Evolutionary conservation across 768 basidiomycete genomes (phyloP).

Genomic region (Tylopilus vinaceipallidus): DNA sequence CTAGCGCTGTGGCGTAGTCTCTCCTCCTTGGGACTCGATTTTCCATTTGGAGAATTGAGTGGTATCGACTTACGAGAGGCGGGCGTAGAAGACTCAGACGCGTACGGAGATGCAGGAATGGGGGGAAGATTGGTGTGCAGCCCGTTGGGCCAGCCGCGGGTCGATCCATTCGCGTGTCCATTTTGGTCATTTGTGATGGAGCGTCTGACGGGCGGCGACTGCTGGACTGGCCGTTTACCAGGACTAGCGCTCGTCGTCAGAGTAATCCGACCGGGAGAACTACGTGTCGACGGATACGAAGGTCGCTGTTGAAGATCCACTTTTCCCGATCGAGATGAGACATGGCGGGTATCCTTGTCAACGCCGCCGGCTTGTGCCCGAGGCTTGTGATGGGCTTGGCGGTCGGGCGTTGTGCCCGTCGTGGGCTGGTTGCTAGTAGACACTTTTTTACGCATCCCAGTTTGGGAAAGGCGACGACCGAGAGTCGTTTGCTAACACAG

Average conservation of each 20-base stretch:
- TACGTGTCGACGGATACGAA: constrained; percentile 34
- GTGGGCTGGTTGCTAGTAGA: constrained; percentile 13
- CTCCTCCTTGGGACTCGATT: constrained; percentile 33
- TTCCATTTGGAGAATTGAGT: constrained; percentile 34
- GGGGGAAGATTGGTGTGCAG: constrained; percentile 47
- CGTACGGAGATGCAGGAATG: constrained; percentile 68
- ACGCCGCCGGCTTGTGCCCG: constrained; percentile 34
- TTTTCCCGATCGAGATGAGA: constrained; percentile 26
- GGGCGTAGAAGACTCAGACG: constrained; percentile 58
- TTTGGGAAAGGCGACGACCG: constrained; percentile 65
- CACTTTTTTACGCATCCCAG: constrained; percentile 34
- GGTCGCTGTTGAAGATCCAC: constrained; percentile 29
- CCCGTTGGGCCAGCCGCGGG: constrained; percentile 35
- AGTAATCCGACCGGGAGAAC: constrained; percentile 32
- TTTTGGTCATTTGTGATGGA: constrained; percentile 33
- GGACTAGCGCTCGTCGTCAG: constrained; percentile 21
- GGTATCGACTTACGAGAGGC: constrained; percentile 49
- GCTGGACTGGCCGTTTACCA: constrained; percentile 26
- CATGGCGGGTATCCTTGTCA: constrained; percentile 35
- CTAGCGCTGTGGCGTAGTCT: constrained; percentile 28
- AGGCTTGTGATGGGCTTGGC: constrained; percentile 37
- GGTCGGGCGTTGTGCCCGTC: constrained; percentile 25
- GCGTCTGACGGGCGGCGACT: constrained; percentile 28
- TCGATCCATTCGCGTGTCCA: constrained; percentile 24
- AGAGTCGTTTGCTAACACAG: constrained; percentile 62